Base-by-base conservation (phyloP, 495 filamentous ascomycete species). In the Penicillium paxilli region DNA sequence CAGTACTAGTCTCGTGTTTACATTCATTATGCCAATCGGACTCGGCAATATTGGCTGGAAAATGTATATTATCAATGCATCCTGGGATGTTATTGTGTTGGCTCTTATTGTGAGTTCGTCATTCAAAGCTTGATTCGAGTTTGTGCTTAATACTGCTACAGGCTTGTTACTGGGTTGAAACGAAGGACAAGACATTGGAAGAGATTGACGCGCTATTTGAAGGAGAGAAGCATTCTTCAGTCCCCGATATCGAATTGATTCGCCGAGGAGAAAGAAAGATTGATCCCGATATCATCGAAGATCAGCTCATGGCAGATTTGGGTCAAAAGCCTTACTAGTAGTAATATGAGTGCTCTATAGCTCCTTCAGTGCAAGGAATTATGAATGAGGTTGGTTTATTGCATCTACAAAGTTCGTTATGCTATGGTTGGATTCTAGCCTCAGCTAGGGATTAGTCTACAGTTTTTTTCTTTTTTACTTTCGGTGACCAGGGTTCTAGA, bases 111-210 rank as follows among this genome's bases (percentile, higher is more conserved):
- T 65, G 55, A 23, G 53, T 57, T 47, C 44, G 12, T 20, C 19
- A 20, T 35, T 6, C 3, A 1, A 20, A n/a, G n/a, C n/a, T n/a
- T n/a, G n/a, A n/a, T n/a, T 22, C 16, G 6, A 11, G 3, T 44
- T 32, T 35, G 5, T 7, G 7, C 14, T 1, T 1, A 19, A 3
- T 41, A 52, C 23, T 19, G n/a, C 16, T 5, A 4, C 23, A 65
- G 60, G 51, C 57, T 7, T 51, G 55, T 32, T 66, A 52, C 26
- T 66, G 60, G 63, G 58, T 84, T 0, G 83, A 87, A 61, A 84
- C 81, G 6, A 81, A 73, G 44, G 80, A 78, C 0, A 70, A 76
- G 47, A 84, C 82, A 1, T 83, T 77, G 40, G 81, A 83, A 51
- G 83, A 85, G 63, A 64, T 83, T 8, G 69, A 77, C 23, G 57